phyloP scores from a whole-genome alignment of 768 basidiomycete genomes.

The Termitomyces sp. region DNA sequence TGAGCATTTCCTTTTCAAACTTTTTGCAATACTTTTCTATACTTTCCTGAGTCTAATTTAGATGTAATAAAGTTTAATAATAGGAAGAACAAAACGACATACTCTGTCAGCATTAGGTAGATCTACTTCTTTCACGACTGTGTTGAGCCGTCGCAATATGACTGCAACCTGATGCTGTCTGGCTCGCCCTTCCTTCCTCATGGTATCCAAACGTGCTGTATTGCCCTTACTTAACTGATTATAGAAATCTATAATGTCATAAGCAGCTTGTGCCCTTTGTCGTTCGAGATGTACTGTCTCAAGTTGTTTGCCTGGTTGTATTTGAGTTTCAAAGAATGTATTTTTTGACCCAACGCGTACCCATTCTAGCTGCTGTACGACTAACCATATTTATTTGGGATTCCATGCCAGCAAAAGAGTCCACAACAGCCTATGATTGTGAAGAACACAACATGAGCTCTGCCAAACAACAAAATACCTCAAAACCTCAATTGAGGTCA shows the following conservation, averaged over 20 bases:
- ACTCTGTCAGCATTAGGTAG: constrained; percentile 80
- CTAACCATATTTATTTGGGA: constrained; percentile 89
- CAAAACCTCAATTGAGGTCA: constrained; percentile 89
- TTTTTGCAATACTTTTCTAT: constrained; percentile 98
- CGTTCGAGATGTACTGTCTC: constrained; percentile 91
- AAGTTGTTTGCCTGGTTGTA: constrained; percentile 77
- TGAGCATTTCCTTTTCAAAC: constrained; percentile 98
- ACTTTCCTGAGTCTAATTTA: constrained; percentile 69
- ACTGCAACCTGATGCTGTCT: constrained; percentile 87
- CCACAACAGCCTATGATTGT: constrained; percentile 67
- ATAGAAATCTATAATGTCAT: constrained; percentile 90
- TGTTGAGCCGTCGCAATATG: constrained; percentile 76
- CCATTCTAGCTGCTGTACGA: constrained; percentile 89
- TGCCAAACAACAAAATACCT: constrained; percentile 41
- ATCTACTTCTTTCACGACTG: constrained; percentile 91
- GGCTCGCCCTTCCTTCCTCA: constrained; percentile 84
- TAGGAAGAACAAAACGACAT: not conserved
- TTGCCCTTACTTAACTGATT: constrained; percentile 86
- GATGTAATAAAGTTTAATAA: not conserved
- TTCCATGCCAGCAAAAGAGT: constrained; percentile 88
- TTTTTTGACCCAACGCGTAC: constrained; percentile 31
- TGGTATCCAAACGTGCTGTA: constrained; percentile 62
- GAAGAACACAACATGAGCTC: constrained; percentile 1
- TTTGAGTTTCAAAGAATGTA: constrained; percentile 1
- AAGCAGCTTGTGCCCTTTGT: constrained; percentile 89